phyloP scores from a whole-genome alignment of 164 flowering plant genomes.

The Berberis vulgaris region DNA sequence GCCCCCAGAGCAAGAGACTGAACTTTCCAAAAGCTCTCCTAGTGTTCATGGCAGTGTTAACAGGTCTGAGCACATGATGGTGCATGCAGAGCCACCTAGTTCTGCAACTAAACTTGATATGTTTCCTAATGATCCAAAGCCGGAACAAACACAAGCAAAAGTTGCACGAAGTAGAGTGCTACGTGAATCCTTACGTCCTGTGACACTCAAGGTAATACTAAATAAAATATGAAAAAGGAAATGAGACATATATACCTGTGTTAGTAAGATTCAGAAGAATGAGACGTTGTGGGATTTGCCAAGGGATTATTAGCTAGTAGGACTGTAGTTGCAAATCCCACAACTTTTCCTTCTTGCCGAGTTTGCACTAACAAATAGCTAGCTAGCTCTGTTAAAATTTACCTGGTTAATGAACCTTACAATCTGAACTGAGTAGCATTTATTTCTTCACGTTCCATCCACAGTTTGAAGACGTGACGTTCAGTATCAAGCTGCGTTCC shows the following conservation, averaged over 20 bases:
- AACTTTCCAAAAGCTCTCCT: conserved; percentile 1
- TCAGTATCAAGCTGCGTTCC: conserved; percentile 23
- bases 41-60: conserved; percentile 4
- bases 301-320: no score
- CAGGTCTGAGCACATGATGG: conserved; percentile 20
- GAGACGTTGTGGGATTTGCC: background rate
- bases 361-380: no score
- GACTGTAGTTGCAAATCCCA: no score
- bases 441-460: background rate
- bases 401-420: background rate
- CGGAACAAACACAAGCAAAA: conserved; percentile 8
- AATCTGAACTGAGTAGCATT: background rate
- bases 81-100: conserved; percentile 27
- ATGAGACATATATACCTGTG: background rate
- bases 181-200: conserved; percentile 31
- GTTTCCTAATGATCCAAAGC: conserved; percentile 17
- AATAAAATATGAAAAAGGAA: background rate
- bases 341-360: no score
- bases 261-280: background rate
- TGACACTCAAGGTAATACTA: conserved; percentile 46
- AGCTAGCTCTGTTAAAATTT: no score
- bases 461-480: conserved; percentile 76
- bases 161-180: conserved; percentile 21
- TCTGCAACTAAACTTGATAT: conserved; percentile 16
- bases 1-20: conserved; percentile 50